Percentiles rank a stretch among this genome's conserved stretches.
These are phyloP conservation scores for Botryosphaeria agaves DNA, from an alignment of 2,329 filamentous ascomycete species.

Conservation along the genomic window DNA sequence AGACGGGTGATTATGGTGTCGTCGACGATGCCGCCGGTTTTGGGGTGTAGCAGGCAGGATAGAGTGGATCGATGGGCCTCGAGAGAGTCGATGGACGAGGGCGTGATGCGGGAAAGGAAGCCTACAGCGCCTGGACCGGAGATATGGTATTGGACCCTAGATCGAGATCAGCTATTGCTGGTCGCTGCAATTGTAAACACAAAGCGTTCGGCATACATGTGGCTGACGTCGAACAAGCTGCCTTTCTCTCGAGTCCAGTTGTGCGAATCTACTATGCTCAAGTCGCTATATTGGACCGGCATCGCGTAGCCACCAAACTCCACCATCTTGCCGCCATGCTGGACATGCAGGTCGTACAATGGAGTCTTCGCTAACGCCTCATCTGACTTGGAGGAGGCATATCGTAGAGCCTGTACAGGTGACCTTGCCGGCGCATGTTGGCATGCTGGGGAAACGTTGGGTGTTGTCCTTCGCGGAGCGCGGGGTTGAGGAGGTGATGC, in stretches of 20 bases:
- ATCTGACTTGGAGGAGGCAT: slow-evolving; percentile 8
- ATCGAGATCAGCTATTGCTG: slow-evolving; percentile 2
- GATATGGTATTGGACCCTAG: slow-evolving; percentile 64
- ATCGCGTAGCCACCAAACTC: slow-evolving; percentile 89
- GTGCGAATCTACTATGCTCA: slow-evolving; percentile 71
- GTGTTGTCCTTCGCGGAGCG: too few relatives aligned
- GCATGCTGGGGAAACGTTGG: too few relatives aligned
- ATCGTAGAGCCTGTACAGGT: slow-evolving; percentile 11
- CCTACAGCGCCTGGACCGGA: slow-evolving; percentile 61
- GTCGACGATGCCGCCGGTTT: slow-evolving; percentile 81
- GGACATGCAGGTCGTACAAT: slow-evolving; percentile 62
- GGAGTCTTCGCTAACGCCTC: slow-evolving; percentile 37
- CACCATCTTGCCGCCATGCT: slow-evolving; percentile 79
- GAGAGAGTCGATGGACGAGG: slow-evolving; percentile 50
- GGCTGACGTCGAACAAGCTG: slow-evolving; percentile 87
- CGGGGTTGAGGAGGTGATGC: too few relatives aligned
- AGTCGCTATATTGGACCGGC: slow-evolving; percentile 73
- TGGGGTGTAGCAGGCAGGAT: slow-evolving; percentile 64
- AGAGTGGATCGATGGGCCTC: slow-evolving; percentile 56
- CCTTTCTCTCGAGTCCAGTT: slow-evolving; percentile 75
- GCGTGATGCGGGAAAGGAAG: slow-evolving; percentile 74
- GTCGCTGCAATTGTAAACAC: slow-evolving; percentile 6
- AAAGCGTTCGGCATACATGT: slow-evolving; percentile 48
- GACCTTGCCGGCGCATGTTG: too few relatives aligned
- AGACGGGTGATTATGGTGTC: slow-evolving; percentile 81